Conservation (phyloP, 495 filamentous ascomycete genomes). For the Massariosphaeria phaeospora region DNA sequence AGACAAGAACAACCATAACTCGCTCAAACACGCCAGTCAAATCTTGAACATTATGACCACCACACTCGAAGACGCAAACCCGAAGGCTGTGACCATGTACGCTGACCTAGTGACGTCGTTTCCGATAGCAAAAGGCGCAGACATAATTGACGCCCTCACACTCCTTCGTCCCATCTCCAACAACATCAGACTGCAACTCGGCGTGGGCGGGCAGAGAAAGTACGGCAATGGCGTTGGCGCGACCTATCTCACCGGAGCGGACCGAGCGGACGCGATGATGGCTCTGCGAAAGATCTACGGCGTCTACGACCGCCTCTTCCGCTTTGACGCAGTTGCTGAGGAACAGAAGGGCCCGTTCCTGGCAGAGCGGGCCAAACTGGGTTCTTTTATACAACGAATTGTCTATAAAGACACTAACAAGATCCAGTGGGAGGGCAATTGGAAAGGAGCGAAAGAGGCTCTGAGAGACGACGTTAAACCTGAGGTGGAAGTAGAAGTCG, state of each 20-base stretch:
- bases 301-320: conserved; percentile 17
- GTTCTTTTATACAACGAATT: conserved; percentile 14
- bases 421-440: neutral
- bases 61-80: conserved; percentile 19
- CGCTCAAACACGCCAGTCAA: conserved; percentile 34
- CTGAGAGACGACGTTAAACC: conserved; percentile 1
- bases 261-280: conserved; percentile 16
- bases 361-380: conserved; percentile 8
- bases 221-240: neutral
- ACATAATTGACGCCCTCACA: conserved; percentile 16
- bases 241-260: neutral
- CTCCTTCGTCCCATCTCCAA: conserved; percentile 6
- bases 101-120: conserved; percentile 11
- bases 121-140: conserved; percentile 11
- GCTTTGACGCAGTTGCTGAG: conserved; percentile 6
- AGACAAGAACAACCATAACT: conserved; percentile 64
- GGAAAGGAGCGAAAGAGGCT: neutral
- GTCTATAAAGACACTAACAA: conserved; percentile 1
- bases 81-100: conserved; percentile 18
- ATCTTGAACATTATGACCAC: conserved; percentile 33
- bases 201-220: conserved; percentile 8
- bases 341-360: conserved; percentile 14
- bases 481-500: neutral
- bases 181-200: conserved; percentile 20
- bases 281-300: conserved; percentile 21